Evolutionary conservation across 2,329 filamentous ascomycete genomes (phyloP).

Genomic region (Calonectria pteridis): DNA sequence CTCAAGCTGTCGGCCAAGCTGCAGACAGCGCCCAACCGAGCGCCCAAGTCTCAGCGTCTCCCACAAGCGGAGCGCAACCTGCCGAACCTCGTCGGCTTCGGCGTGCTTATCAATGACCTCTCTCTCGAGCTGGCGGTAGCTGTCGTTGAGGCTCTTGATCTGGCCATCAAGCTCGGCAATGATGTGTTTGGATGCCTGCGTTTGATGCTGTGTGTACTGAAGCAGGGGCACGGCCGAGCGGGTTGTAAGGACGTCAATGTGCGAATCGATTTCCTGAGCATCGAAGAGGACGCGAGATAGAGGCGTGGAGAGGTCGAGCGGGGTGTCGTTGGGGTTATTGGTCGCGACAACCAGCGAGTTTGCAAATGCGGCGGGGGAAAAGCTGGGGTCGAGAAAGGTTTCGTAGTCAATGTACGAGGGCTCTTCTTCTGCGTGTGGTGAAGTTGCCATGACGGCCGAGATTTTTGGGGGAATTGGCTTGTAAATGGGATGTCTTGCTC

Average conservation of each 20-base stretch:
- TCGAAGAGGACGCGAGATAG: conserved; percentile 95
- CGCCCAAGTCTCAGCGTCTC: conserved; percentile 83
- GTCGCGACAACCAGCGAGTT: conserved; percentile 90
- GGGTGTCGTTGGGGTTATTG: conserved; percentile 91
- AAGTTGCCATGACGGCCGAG: conserved; percentile 20
- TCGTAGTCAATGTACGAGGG: conserved; percentile 97
- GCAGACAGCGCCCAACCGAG: conserved; percentile 81
- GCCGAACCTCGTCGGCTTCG: conserved; percentile 84
- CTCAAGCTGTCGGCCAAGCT: conserved; percentile 87
- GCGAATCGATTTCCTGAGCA: conserved; percentile 95
- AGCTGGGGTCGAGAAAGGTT: conserved; percentile 85
- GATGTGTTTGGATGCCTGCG: conserved; percentile 78
- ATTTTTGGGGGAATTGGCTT: neutral
- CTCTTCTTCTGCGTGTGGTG: conserved; percentile 57
- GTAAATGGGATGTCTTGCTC: neutral
- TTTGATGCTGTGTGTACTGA: conserved; percentile 80
- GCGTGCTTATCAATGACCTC: conserved; percentile 90
- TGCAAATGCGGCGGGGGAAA: conserved; percentile 85
- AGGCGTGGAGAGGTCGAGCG: conserved; percentile 93
- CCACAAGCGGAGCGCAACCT: conserved; percentile 83
- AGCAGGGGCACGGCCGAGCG: conserved; percentile 86
- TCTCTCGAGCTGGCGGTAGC: conserved; percentile 86
- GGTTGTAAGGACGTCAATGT: conserved; percentile 91
- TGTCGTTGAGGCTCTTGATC: conserved; percentile 83
- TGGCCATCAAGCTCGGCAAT: conserved; percentile 83